Evolutionary conservation across 2,329 filamentous ascomycete species (phyloP).

Genomic region (Cadophora sp.): DNA sequence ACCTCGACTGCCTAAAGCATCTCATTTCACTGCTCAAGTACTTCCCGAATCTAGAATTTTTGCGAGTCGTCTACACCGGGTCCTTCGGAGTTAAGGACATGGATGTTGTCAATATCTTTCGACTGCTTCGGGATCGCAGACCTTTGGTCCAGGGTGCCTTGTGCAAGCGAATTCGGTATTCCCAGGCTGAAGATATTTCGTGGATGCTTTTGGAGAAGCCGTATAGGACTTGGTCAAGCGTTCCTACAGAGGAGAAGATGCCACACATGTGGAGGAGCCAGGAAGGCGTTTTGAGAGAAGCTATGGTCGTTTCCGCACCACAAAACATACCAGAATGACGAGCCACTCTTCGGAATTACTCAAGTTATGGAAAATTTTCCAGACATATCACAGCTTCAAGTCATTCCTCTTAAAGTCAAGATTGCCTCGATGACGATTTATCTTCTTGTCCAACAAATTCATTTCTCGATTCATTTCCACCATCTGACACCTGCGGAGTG

Average conservation of each 20-base stretch:
- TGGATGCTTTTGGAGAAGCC: constrained; percentile 32
- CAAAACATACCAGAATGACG: constrained; percentile 25
- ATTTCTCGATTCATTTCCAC: too few species aligned
- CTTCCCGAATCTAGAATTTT: constrained; percentile 30
- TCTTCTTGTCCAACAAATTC: too few species aligned
- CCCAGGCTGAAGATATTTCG: constrained; percentile 30
- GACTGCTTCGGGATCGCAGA: constrained; percentile 28
- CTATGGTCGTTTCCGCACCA: constrained; percentile 23
- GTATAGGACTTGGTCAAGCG: constrained; percentile 28
- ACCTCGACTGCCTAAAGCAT: constrained; percentile 28
- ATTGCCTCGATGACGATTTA: too few species aligned
- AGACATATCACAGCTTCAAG: not conserved
- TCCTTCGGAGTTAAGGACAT: constrained; percentile 28
- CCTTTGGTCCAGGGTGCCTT: constrained; percentile 23
- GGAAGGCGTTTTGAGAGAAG: constrained; percentile 19
- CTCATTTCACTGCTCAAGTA: constrained; percentile 32
- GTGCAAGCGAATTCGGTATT: constrained; percentile 29
- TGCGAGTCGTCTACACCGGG: constrained; percentile 27
- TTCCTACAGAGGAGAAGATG: not conserved
- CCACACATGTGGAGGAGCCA: constrained; percentile 25
- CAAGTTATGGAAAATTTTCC: not conserved
- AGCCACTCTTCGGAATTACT: not conserved
- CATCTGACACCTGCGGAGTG: not conserved
- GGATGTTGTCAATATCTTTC: constrained; percentile 30
- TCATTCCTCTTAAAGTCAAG: not conserved